Percentiles rank a stretch among this genome's conserved stretches.
Conservation (phyloP, 2,329 filamentous ascomycete genomes). For the Gliomastix tumulicola region DNA sequence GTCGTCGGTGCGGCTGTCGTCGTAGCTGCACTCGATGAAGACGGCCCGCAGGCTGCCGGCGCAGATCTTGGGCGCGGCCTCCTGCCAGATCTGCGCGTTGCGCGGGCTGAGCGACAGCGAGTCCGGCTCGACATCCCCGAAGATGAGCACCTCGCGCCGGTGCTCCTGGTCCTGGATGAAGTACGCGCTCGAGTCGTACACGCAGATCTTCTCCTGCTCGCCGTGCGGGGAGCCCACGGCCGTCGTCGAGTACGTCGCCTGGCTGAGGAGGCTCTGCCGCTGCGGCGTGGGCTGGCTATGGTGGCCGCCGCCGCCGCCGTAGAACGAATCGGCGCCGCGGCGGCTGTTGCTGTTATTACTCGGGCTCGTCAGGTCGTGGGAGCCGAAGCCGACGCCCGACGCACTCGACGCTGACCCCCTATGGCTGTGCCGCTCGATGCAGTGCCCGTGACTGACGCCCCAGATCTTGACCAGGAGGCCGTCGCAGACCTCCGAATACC, state of each 20-base stretch:
- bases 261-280: constrained; percentile 20
- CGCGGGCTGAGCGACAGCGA: constrained; percentile 74
- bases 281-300: constrained; percentile 7
- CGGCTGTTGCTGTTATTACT: neutral
- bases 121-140: constrained; percentile 94
- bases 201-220: constrained; percentile 48
- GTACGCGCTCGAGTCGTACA: constrained; percentile 85
- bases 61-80: constrained; percentile 80
- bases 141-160: constrained; percentile 77
- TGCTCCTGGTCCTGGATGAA: constrained; percentile 75
- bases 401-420: constrained; percentile 48
- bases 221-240: neutral
- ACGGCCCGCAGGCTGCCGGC: constrained; percentile 68
- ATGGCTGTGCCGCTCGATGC: constrained; percentile 67
- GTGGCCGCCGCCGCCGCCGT: neutral
- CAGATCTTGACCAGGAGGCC: constrained; percentile 84
- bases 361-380: neutral
- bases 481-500: constrained; percentile 84
- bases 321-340: neutral
- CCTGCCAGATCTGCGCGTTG: constrained; percentile 77
- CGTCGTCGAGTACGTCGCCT: constrained; percentile 10
- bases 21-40: constrained; percentile 94
- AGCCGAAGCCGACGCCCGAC: constrained; percentile 26
- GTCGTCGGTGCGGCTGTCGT: constrained; percentile 69
- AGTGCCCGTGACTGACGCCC: constrained; percentile 84